phyloP scores from a whole-genome alignment of 371 early-diverging fungal genomes.

The Mucor plumbeus region DNA sequence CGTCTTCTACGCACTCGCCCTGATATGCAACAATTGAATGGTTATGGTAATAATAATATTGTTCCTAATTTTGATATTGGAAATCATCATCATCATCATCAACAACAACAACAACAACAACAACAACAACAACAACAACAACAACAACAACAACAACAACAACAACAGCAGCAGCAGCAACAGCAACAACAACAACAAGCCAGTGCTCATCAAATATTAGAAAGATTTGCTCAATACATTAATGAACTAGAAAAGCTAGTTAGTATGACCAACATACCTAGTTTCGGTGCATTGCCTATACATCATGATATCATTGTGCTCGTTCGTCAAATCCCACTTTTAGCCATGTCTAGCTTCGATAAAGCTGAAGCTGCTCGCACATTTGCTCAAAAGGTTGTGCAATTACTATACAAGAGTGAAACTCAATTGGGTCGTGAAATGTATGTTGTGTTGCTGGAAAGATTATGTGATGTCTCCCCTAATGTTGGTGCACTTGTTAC shows the following conservation, averaged over 20 bases:
- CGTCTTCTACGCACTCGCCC: slow-evolving; percentile 32
- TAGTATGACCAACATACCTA: slow-evolving; percentile 55
- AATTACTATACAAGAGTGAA: slow-evolving; percentile 80
- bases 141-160: slow-evolving; percentile 23
- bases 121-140: slow-evolving; percentile 19
- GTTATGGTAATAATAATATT: slow-evolving; percentile 29
- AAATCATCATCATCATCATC: not conserved
- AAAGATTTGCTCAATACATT: slow-evolving; percentile 72
- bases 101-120: slow-evolving; percentile 23
- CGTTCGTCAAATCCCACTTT: slow-evolving; percentile 72
- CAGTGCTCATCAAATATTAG: slow-evolving; percentile 64
- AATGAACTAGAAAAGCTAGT: slow-evolving; percentile 79
- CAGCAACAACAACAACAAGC: slow-evolving; percentile 31
- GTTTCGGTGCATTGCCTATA: slow-evolving; percentile 72
- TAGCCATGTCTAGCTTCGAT: slow-evolving; percentile 70
- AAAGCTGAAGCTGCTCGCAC: slow-evolving; percentile 80
- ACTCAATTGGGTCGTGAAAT: slow-evolving; percentile 77
- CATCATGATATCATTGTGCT: slow-evolving; percentile 78
- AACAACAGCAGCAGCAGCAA: slow-evolving; percentile 20
- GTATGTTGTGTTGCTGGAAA: slow-evolving; percentile 81
- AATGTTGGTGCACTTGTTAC: slow-evolving; percentile 83
- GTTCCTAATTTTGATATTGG: slow-evolving; percentile 2
- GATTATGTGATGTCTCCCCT: slow-evolving; percentile 79
- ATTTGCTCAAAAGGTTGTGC: slow-evolving; percentile 88
- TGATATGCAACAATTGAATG: slow-evolving; percentile 41